These are phyloP conservation scores for Kwoniella bestiolae DNA, from an alignment of 768 basidiomycete species.

Conservation along the genomic window DNA sequence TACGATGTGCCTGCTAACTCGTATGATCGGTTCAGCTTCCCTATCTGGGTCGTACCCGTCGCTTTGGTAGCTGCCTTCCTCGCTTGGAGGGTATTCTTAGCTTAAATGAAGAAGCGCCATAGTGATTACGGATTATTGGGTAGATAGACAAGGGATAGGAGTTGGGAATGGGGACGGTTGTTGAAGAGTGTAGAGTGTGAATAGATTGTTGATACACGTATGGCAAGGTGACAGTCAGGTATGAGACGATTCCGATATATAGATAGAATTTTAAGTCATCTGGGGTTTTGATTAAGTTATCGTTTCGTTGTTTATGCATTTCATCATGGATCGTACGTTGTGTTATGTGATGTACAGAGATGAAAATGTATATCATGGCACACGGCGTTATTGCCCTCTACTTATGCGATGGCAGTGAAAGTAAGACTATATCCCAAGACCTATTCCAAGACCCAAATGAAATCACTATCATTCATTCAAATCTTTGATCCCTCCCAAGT, in stretches of 20 bases:
- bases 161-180: background rate
- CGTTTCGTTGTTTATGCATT: constrained; percentile 4
- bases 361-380: no score
- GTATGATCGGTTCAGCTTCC: constrained; percentile 60
- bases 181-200: background rate
- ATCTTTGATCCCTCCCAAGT: no score
- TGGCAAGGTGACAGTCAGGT: no score
- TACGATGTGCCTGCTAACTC: background rate
- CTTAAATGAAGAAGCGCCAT: no score
- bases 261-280: background rate
- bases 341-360: no score
- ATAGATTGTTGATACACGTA: no score
- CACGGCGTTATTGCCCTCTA: no score
- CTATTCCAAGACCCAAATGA: no score
- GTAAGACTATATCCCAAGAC: background rate
- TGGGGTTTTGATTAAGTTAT: background rate
- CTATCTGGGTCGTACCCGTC: constrained; percentile 85
- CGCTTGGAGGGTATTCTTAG: constrained; percentile 75
- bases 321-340: background rate
- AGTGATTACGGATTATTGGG: no score
- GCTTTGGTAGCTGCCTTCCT: constrained; percentile 81
- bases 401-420: no score
- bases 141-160: background rate
- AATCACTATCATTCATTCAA: no score
- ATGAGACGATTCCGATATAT: background rate